phyloP scores from a whole-genome alignment of 1,284 basidiomycete species.

The Porogramme epimiltina region DNA sequence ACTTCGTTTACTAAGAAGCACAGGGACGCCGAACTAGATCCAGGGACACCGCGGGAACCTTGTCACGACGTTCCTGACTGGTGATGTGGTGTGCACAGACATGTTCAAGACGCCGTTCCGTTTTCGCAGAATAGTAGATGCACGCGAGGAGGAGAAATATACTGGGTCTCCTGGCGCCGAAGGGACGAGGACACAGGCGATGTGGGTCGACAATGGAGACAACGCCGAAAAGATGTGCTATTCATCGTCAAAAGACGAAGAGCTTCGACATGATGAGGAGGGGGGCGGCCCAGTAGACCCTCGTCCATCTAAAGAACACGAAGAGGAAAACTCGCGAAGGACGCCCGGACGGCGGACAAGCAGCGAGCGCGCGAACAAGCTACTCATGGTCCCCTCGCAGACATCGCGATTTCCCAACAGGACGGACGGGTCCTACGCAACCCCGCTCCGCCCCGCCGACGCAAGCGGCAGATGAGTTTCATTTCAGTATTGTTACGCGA shows the following conservation, averaged over 20 bases:
- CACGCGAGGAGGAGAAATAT: slow-evolving; percentile 7
- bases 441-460: slow-evolving; percentile 13
- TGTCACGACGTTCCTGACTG: slow-evolving; percentile 39
- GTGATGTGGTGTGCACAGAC: slow-evolving; percentile 42
- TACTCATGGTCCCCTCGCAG: too few species aligned
- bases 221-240: too few species aligned
- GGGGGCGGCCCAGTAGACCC: not conserved
- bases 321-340: too few species aligned
- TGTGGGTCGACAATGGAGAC: too few species aligned
- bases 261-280: not conserved
- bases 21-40: slow-evolving; percentile 40
- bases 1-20: slow-evolving; percentile 37
- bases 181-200: slow-evolving; percentile 2
- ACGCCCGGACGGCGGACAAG: too few species aligned
- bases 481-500: slow-evolving; percentile 30
- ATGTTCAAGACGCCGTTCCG: slow-evolving; percentile 37
- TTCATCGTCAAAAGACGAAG: too few species aligned
- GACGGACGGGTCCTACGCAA: slow-evolving; percentile 4
- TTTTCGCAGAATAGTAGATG: slow-evolving; percentile 27
- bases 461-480: slow-evolving; percentile 32
- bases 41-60: slow-evolving; percentile 38
- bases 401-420: not conserved
- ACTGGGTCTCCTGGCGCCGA: slow-evolving; percentile 1
- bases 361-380: too few species aligned
- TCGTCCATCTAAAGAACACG: slow-evolving; percentile 14